Evolutionary conservation across 2,329 filamentous ascomycete species (phyloP), one percentile per base, ranked within the genome.

Genomic region (Pseudonectria buxi): DNA sequence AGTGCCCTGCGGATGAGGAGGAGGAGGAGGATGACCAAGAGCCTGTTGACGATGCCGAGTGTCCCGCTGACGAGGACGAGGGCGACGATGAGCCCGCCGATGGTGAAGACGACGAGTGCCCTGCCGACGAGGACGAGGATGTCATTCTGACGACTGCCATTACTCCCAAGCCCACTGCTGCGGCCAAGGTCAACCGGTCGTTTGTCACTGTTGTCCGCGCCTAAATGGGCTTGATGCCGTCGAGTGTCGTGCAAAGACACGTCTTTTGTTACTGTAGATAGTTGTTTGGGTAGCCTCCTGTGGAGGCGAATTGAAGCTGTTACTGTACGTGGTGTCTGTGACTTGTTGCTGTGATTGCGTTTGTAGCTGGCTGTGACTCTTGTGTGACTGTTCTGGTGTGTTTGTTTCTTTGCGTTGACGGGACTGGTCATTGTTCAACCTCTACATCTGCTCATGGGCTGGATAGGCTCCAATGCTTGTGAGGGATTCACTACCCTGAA

Each of bases 221-320:
- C 31, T 12, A 33, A n/a, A 22, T 22, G 18, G 18, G 5, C 18
- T 5, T 22, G 18, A 9, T 22, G 18, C 5, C 18, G 18, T 6
- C 18, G 18, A 5, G 9, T 6, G 5, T 6, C 18, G 9, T 15
- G 14, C 33, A 14, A 14, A 34, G 26, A 32, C 39, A 27, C 27
- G 37, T 36, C 39, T 40, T 44, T 41, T 42, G 49, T 49, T 47
- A 35, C 24, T 42, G 49, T 53, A 51, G 41, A 48, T 49, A 53
- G 40, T 46, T 50, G 31, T 45, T 45, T 46, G 37, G 38, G 44
- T 53, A 47, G 47, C 50, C 47, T 46, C 46, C 47, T 53, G 45
- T 50, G 47, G 47, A 37, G 50, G 44, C 33, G 39, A 31, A 43
- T 42, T 42, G 49, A 49, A 41, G 18, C 9, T 22, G 18, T 22